Evolutionary conservation across 2,329 filamentous ascomycete genomes (phyloP).

Genomic region (Stachybotrys echinatus): DNA sequence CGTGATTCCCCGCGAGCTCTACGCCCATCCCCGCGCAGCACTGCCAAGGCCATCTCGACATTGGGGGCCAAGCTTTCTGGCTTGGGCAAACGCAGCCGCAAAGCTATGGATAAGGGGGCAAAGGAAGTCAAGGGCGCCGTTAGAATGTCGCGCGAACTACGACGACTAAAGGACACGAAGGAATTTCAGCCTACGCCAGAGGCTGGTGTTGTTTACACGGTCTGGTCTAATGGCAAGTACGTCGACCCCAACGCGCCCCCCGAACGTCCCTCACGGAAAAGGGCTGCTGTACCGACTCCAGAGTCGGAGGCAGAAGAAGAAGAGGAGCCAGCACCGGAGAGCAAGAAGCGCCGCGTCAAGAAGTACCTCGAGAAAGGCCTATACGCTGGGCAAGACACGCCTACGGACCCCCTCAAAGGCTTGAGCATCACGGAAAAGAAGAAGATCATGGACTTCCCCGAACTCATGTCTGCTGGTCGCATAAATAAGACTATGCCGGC

Average conservation of each 20-base stretch:
- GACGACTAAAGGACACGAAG: constrained; percentile 56
- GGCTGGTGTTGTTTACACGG: constrained; percentile 50
- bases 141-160: constrained; percentile 51
- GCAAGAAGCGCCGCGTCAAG: constrained; percentile 52
- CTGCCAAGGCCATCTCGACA: constrained; percentile 36
- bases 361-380: constrained; percentile 78
- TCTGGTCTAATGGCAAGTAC: constrained; percentile 62
- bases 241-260: constrained; percentile 40
- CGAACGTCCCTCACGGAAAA: constrained; percentile 31
- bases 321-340: constrained; percentile 32
- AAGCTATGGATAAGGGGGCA: constrained; percentile 41
- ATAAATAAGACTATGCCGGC: constrained; percentile 60
- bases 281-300: constrained; percentile 18
- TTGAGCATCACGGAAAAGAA: constrained; percentile 48
- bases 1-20: constrained; percentile 22
- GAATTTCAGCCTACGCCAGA: constrained; percentile 57
- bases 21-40: constrained; percentile 38
- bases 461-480: constrained; percentile 38
- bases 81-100: constrained; percentile 56
- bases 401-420: constrained; percentile 40
- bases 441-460: constrained; percentile 40
- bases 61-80: constrained; percentile 44
- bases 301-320: constrained; percentile 16
- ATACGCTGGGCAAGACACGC: constrained; percentile 73
- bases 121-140: constrained; percentile 25